Evolutionary conservation across 345 rosid genomes (phyloP), one percentile per base, ranked within the genome.

Genomic region (Arabis hirsuta): DNA sequence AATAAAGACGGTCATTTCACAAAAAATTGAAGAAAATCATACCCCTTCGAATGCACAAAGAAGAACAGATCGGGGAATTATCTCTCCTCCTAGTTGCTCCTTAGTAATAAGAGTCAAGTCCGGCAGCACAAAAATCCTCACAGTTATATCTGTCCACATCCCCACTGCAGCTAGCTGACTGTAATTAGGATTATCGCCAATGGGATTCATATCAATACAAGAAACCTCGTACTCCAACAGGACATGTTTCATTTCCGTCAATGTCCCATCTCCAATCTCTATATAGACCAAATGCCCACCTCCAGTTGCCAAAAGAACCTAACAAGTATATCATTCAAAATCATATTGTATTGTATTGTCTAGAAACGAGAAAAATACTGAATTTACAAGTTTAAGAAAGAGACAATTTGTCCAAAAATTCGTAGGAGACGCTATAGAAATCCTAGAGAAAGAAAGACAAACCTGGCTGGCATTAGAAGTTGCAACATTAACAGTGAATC

Each of bases 121-220:
- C 6, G 96, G 97, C 47, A 89, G 87, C 27, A 87, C 86, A 69
- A 91, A 88, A 62, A 89, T 84, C 76, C 85, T 84, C 73, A 94
- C 96, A 81, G 91, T 89, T 73, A 88, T 88, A 72, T 91, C 95
- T 6, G 96, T 94, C 98, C 98, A 94, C 98, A 91, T 94, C 69
- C 98, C 98, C 62, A 91, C 97, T n/a, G 86, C 92, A 77, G 96
- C 98, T 73, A 90, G 81, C 72, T 90, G 92, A 73, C 98, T 93
- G 73, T 66, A 77, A 77, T 79, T 87, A 47, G 86, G 80, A 65
- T 82, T 85, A 51, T 93, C 92, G 50, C 97, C 92, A 56, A 85
- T 87, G 57, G 98, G 96, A 55, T 86, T 93, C 65, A 93, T 86
- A 84, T 93, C 97, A 73, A 93, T 94, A 79, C 98, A 93, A 56